Conservation (phyloP, 2,329 filamentous ascomycete genomes). For the Monosporascus sp. region DNA sequence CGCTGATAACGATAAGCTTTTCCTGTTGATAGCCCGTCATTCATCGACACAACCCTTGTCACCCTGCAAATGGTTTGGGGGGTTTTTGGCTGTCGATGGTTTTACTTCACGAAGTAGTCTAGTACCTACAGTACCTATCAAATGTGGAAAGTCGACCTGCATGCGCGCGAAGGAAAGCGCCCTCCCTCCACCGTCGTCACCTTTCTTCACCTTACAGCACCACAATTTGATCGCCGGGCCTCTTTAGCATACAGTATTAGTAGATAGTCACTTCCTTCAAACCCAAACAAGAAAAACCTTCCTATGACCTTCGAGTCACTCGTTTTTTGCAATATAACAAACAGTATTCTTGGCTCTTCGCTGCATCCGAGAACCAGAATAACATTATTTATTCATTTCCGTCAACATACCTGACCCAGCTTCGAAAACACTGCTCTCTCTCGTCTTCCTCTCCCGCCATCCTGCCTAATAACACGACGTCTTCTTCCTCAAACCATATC, state of each 20-base stretch:
- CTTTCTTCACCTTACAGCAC: neutral
- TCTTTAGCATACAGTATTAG: neutral
- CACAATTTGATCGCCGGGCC: neutral
- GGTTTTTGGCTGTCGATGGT: neutral
- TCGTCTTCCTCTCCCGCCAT: neutral
- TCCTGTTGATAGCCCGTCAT: neutral
- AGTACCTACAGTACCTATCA: neutral
- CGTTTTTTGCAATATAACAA: slow-evolving; percentile 10
- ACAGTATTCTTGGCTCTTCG: slow-evolving; percentile 5
- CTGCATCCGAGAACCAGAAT: slow-evolving; percentile 8
- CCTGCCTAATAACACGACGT: no score
- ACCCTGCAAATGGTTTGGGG: neutral
- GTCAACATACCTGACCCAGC: neutral
- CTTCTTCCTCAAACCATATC: neutral
- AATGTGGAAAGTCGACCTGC: neutral
- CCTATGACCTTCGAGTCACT: slow-evolving; percentile 13
- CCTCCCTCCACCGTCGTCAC: neutral
- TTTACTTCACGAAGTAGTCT: neutral
- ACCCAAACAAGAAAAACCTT: neutral
- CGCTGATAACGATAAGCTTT: neutral
- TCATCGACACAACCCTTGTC: neutral
- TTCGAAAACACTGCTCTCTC: neutral
- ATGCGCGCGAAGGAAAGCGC: neutral
- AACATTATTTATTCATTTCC: slow-evolving; percentile 6
- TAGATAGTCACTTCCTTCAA: neutral